These are phyloP conservation scores for Patellaria atrata DNA, from an alignment of 495 filamentous ascomycete genomes.

Conservation along the genomic window DNA sequence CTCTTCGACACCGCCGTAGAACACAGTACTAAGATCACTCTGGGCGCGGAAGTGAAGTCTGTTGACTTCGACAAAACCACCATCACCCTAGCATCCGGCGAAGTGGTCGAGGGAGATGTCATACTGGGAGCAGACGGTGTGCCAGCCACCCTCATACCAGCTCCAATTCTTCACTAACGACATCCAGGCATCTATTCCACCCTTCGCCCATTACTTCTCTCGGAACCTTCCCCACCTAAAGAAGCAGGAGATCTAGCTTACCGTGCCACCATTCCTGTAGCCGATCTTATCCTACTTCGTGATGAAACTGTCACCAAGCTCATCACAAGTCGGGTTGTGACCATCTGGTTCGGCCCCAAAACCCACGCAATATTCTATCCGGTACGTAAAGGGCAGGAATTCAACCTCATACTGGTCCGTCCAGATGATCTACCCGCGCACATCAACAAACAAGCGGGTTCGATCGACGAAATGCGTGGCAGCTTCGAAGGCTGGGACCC, in stretches of 20 bases:
- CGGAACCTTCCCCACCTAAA: conserved; percentile 1
- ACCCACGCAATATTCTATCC: conserved; percentile 14
- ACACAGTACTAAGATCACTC: background rate
- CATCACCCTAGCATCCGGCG: conserved; percentile 1
- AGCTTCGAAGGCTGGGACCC: conserved; percentile 16
- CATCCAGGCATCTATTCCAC: conserved; percentile 2
- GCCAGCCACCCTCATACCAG: no score
- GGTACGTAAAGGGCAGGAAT: conserved; percentile 1
- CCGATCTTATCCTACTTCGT: background rate
- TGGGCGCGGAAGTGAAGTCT: background rate
- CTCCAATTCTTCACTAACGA: no score
- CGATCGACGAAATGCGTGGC: conserved; percentile 5
- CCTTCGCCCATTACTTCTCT: background rate
- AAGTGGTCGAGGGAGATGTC: conserved; percentile 2
- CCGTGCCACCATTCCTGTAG: background rate
- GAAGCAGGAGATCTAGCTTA: conserved; percentile 9
- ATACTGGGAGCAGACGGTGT: conserved; percentile 8
- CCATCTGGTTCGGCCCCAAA: conserved; percentile 8
- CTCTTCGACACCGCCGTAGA: conserved; percentile 1
- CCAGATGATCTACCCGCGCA: conserved; percentile 6
- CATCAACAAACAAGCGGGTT: conserved; percentile 4
- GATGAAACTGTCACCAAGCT: conserved; percentile 3
- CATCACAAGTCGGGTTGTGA: background rate
- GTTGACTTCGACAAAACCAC: background rate
- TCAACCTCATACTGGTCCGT: conserved; percentile 9